These are phyloP conservation scores for Aspergillus sparsus DNA, from an alignment of 495 filamentous ascomycete genomes.

Conservation along the genomic window DNA sequence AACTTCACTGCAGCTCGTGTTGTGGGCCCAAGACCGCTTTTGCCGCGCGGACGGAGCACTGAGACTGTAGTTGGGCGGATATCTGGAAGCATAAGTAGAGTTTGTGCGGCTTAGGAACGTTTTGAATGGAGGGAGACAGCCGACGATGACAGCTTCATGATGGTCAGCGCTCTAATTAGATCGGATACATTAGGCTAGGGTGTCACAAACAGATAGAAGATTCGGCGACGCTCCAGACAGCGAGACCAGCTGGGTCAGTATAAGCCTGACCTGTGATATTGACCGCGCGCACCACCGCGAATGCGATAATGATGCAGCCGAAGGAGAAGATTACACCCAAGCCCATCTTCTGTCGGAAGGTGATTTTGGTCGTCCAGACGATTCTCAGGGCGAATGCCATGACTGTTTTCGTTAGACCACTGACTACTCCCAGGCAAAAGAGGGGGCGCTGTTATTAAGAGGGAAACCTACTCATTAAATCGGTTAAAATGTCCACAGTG, in stretches of 20 bases:
- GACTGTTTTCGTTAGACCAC: constrained; percentile 21
- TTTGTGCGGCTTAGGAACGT: constrained; percentile 27
- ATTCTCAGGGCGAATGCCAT: constrained; percentile 38
- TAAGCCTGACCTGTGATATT: constrained; percentile 30
- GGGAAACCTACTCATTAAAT: constrained; percentile 30
- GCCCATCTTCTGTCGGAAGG: constrained; percentile 33
- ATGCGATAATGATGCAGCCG: constrained; percentile 34
- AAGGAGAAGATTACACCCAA: constrained; percentile 36
- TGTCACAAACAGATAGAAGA: constrained; percentile 33
- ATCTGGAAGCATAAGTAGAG: constrained; percentile 1
- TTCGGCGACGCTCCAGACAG: constrained; percentile 38
- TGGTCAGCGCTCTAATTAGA: no score
- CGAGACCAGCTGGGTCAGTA: constrained; percentile 28
- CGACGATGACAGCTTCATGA: constrained; percentile 46
- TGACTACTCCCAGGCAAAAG: neutral
- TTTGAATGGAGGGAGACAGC: constrained; percentile 51
- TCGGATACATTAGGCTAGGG: neutral
- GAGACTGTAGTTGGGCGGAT: constrained; percentile 13
- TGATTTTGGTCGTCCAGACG: constrained; percentile 31
- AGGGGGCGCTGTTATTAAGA: neutral
- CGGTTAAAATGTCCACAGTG: constrained; percentile 44
- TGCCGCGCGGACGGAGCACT: constrained; percentile 5
- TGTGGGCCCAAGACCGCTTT: constrained; percentile 4
- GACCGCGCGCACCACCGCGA: constrained; percentile 35
- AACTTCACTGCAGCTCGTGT: constrained; percentile 13